Evolutionary conservation across 176 grass and related monocot genomes (phyloP).

Genomic region (Poa pratensis): DNA sequence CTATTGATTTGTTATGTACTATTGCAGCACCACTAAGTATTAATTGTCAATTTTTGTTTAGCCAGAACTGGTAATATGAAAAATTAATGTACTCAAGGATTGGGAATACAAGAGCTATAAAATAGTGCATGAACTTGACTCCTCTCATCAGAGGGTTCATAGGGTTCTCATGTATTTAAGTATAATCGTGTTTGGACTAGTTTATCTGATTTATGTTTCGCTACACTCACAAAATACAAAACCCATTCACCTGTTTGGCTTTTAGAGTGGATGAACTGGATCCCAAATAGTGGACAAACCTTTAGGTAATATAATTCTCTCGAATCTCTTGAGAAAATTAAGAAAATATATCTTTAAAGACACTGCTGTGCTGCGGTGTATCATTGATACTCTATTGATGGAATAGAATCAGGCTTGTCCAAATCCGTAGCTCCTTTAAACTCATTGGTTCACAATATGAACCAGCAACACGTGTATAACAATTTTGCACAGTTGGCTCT

Average conservation of each 20-base stretch:
- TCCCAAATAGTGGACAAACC: background rate
- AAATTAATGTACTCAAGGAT: background rate
- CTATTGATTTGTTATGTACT: background rate
- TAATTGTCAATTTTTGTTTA: background rate
- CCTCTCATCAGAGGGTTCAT: conserved; percentile 19
- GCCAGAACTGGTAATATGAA: background rate
- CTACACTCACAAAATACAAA: background rate
- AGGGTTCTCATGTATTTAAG: background rate
- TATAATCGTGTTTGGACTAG: background rate
- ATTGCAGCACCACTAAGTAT: background rate
- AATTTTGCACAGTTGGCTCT: background rate
- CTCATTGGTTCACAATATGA: background rate
- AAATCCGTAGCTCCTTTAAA: conserved; percentile 10
- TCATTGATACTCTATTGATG: background rate
- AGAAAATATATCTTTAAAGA: conserved; percentile 7
- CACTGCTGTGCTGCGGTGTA: conserved; percentile 10
- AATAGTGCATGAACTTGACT: conserved; percentile 13
- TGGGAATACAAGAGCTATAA: background rate
- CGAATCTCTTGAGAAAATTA: conserved; percentile 19
- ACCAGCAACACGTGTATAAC: background rate
- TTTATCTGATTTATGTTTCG: conserved; percentile 9
- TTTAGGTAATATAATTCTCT: background rate
- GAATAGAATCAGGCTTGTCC: background rate
- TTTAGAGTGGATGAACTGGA: background rate
- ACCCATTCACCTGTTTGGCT: background rate